phyloP scores from a whole-genome alignment of 1,139 yeast genomes.

The Kodamaea suecica region DNA sequence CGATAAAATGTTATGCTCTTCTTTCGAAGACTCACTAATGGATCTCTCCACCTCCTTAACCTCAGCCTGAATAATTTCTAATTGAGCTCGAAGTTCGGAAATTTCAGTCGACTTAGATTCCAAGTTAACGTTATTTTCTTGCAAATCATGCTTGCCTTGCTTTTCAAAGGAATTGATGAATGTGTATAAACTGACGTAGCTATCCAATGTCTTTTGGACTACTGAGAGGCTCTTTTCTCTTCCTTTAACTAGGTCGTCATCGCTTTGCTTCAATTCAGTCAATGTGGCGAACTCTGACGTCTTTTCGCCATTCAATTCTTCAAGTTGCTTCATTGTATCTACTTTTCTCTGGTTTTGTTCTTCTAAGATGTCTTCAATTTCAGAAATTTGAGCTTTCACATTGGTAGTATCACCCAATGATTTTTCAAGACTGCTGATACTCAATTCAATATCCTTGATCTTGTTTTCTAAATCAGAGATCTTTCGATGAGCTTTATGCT shows the following conservation, averaged over 20 bases:
- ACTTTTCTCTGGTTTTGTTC: slow-evolving; percentile 11
- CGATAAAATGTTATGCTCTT: slow-evolving; percentile 37
- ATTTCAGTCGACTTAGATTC: slow-evolving; percentile 12
- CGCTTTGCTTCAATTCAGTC: not conserved
- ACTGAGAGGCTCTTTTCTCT: slow-evolving; percentile 3
- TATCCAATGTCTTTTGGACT: slow-evolving; percentile 4
- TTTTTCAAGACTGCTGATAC: slow-evolving; percentile 54
- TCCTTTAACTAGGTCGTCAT: slow-evolving; percentile 6
- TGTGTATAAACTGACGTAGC: slow-evolving; percentile 10
- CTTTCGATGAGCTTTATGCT: slow-evolving; percentile 49
- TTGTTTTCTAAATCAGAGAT: slow-evolving; percentile 48
- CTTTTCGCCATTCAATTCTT: slow-evolving; percentile 20
- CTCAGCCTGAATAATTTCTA: slow-evolving; percentile 25
- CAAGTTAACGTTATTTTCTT: slow-evolving; percentile 17
- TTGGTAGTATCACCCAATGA: slow-evolving; percentile 40
- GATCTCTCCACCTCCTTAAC: slow-evolving; percentile 27
- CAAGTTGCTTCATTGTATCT: slow-evolving; percentile 20
- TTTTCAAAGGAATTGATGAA: slow-evolving; percentile 21
- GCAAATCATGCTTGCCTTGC: slow-evolving; percentile 17
- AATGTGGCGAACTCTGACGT: slow-evolving; percentile 14
- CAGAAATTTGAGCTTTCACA: slow-evolving; percentile 15
- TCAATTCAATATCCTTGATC: slow-evolving; percentile 56
- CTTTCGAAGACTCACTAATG: slow-evolving; percentile 34
- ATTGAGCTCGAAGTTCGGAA: slow-evolving; percentile 13
- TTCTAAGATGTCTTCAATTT: slow-evolving; percentile 14